Conservation (phyloP, 345 rosid genomes). For the Rhizophora mangle region DNA sequence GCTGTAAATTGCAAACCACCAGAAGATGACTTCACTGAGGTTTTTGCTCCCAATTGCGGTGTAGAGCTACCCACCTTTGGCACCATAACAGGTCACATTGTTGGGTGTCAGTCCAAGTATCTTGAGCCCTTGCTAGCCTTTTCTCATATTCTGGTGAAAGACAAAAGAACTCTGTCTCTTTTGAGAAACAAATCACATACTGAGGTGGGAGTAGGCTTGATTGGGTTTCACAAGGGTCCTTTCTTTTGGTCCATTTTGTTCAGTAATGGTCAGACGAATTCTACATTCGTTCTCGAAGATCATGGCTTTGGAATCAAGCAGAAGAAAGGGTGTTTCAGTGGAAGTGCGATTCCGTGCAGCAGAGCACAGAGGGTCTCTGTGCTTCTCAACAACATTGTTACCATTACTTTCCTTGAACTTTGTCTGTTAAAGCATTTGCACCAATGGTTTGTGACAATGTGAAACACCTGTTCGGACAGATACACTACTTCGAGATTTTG, state of each 20-base stretch:
- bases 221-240: slow-evolving; percentile 53
- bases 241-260: slow-evolving; percentile 74
- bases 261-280: slow-evolving; percentile 49
- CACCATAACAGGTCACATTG: slow-evolving; percentile 68
- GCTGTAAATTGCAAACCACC: slow-evolving; percentile 57
- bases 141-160: slow-evolving; percentile 56
- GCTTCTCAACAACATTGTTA: slow-evolving; percentile 13
- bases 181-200: slow-evolving; percentile 60
- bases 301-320: slow-evolving; percentile 74
- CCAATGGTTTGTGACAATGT: slow-evolving; percentile 7
- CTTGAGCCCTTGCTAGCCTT: slow-evolving; percentile 52
- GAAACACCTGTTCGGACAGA: background rate
- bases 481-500: background rate
- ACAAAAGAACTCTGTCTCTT: slow-evolving; percentile 43
- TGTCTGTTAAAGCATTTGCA: slow-evolving; percentile 12
- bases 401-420: slow-evolving; percentile 20
- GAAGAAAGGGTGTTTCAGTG: slow-evolving; percentile 74
- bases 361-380: slow-evolving; percentile 28
- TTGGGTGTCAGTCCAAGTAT: slow-evolving; percentile 69
- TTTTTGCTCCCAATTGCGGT: slow-evolving; percentile 82
- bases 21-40: slow-evolving; percentile 70
- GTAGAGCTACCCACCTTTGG: slow-evolving; percentile 77
- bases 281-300: slow-evolving; percentile 71
- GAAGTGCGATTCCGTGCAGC: slow-evolving; percentile 64
- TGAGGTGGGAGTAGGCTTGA: slow-evolving; percentile 73